phyloP scores from a whole-genome alignment of 2,329 filamentous ascomycete species.

The Xylariomycetidae sp. region DNA sequence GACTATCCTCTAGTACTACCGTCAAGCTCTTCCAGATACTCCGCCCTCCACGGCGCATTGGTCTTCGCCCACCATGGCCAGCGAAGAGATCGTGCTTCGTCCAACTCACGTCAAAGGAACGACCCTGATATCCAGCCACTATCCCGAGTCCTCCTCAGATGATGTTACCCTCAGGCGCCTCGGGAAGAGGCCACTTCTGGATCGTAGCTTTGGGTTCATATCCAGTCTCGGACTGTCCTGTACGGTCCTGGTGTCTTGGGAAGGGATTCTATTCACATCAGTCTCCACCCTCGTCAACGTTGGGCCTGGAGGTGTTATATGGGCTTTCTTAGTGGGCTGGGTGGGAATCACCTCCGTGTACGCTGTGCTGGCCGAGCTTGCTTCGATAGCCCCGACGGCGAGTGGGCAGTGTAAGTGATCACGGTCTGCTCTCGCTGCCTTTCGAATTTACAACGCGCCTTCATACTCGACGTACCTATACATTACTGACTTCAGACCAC shows the following conservation, averaged over 20 bases:
- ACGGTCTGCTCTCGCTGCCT: not conserved
- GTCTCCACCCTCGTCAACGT: constrained; percentile 41
- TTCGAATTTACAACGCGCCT: not conserved
- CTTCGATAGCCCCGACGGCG: constrained; percentile 18
- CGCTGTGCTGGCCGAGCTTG: constrained; percentile 14
- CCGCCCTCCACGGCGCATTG: too few species aligned
- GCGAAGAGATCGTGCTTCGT: too few species aligned
- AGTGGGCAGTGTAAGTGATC: constrained; percentile 16
- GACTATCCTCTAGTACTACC: too few species aligned
- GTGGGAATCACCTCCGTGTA: constrained; percentile 41
- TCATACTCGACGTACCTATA: too few species aligned
- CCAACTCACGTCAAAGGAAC: too few species aligned
- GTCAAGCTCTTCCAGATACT: too few species aligned
- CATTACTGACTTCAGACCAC: too few species aligned
- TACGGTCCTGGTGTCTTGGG: constrained; percentile 21
- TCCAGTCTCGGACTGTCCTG: constrained; percentile 20
- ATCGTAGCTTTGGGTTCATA: constrained; percentile 19
- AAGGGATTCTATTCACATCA: constrained; percentile 22
- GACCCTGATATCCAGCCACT: too few species aligned
- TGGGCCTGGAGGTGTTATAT: constrained; percentile 49
- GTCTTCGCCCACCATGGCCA: too few species aligned
- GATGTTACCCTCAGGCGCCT: constrained; percentile 8
- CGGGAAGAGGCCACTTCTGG: constrained; percentile 17
- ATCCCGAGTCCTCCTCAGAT: too few species aligned
- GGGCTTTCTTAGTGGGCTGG: constrained; percentile 45